These are phyloP conservation scores for Pisolithus microcarpus DNA, from an alignment of 768 basidiomycete genomes.

Conservation along the genomic window DNA sequence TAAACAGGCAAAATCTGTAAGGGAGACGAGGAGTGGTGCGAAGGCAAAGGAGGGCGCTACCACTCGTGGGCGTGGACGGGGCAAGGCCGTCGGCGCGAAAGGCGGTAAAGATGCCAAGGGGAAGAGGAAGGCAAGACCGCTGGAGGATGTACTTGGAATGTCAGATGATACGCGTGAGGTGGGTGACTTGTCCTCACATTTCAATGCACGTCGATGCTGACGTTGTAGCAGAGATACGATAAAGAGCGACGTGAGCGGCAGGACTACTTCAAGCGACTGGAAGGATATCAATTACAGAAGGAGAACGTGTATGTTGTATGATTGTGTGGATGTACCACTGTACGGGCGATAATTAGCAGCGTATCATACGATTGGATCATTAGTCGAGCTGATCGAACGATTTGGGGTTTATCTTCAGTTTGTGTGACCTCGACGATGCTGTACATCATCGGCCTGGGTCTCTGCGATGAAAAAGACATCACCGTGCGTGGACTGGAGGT, in stretches of 20 bases:
- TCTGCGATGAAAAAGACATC: constrained; percentile 93
- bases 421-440: constrained; percentile 51
- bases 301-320: constrained; percentile 55
- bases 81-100: background rate
- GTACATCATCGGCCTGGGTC: constrained; percentile 88
- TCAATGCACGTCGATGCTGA: background rate
- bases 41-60: background rate
- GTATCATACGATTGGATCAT: too few species aligned
- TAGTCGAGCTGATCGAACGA: background rate
- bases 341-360: too few species aligned
- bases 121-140: constrained; percentile 19
- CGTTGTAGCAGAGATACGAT: constrained; percentile 30
- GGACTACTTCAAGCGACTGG: constrained; percentile 47
- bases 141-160: constrained; percentile 21
- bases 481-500: constrained; percentile 89
- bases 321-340: too few species aligned
- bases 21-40: constrained; percentile 4
- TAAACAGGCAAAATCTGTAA: constrained; percentile 6
- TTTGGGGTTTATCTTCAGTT: background rate
- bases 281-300: constrained; percentile 46
- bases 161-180: constrained; percentile 28
- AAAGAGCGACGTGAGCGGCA: constrained; percentile 43
- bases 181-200: background rate
- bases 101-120: constrained; percentile 14
- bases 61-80: constrained; percentile 17